Evolutionary conservation across 108 stramenopile genomes (phyloP), one percentile per base, ranked within the genome.

Genomic region (Thalassiosira profunda): DNA sequence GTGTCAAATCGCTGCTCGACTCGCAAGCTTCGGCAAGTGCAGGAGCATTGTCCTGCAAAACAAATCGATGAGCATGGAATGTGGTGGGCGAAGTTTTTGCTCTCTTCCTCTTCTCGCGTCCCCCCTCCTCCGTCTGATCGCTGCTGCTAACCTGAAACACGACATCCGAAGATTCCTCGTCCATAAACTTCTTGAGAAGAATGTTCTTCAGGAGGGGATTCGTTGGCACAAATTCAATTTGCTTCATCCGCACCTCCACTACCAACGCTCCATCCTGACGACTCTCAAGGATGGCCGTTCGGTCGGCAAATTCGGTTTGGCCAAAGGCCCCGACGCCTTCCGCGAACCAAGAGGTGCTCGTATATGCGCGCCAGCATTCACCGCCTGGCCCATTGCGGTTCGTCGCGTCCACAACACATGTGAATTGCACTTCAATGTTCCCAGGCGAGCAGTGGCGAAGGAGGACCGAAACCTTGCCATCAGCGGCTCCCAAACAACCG

Each of bases 1-100:
- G 49, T n/a, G 21, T 51, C 49, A 51, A 33, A 33, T 33, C 49
- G 10, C 30, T n/a, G n/a, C 31, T 33, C 30, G 49, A 33, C 28
- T 26, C 49, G 3, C 49, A 51, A 9, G 30, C 31, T n/a, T 26
- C 49, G 49, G 49, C 14, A 24, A 51, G 49, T 17, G 28, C 49
- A 33, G 49, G 3, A 7, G 49, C 28, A n/a, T 51, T 9, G 49
- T 51, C 31, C 15, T 51, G 49, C 49, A 51, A 7, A 51, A 51
- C n/a, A n/a, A 51, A 33, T 1, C 49, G 49, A 51, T 51, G 49
- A n/a, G 49, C 49, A 51, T 51, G 2, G 30, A 17, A 28, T 7
- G 18, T 3, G 4, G 44, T 7, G 5, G 44, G 23, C 7, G 44
- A 45, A n/a, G 10, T 40, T 40, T 40, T 40, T 40, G 38, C 38